Evolutionary conservation across 73 alveolate species (phyloP).

Genomic region (Paramecium sonneborni): DNA sequence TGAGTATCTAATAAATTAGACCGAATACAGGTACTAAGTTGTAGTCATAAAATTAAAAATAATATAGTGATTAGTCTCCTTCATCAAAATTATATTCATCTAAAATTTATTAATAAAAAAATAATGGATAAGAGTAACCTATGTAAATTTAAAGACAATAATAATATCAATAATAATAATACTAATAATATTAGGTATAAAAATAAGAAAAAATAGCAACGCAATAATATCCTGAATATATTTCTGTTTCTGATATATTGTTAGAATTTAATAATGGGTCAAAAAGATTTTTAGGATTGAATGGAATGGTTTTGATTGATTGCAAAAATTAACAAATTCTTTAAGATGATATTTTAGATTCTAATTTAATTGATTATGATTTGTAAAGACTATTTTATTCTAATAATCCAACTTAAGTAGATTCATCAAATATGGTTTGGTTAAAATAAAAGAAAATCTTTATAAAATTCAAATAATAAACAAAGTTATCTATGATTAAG

Average conservation of each 20-base stretch:
- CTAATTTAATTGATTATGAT: slow-evolving; percentile 28
- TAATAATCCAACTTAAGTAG: background rate
- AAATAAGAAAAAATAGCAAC: background rate
- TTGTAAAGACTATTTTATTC: background rate
- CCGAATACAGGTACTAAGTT: slow-evolving; percentile 69
- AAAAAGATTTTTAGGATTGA: background rate
- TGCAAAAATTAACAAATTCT: background rate
- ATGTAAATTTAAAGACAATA: background rate
- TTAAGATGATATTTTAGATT: background rate
- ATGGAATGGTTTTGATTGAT: background rate
- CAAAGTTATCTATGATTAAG: background rate
- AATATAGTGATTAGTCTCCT: background rate
- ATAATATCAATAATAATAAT: background rate
- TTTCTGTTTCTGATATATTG: background rate
- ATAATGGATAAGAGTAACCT: background rate
- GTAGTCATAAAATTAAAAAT: background rate
- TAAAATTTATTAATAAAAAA: background rate
- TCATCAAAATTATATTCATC: background rate
- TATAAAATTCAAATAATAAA: background rate
- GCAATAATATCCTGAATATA: background rate
- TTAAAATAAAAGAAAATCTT: background rate
- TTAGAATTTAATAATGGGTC: background rate
- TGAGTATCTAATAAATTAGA: background rate
- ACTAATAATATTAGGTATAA: background rate
- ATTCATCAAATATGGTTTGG: background rate